Evolutionary conservation across 805 yeast genomes (phyloP).

Genomic region (Yamadazyma philogaea): DNA sequence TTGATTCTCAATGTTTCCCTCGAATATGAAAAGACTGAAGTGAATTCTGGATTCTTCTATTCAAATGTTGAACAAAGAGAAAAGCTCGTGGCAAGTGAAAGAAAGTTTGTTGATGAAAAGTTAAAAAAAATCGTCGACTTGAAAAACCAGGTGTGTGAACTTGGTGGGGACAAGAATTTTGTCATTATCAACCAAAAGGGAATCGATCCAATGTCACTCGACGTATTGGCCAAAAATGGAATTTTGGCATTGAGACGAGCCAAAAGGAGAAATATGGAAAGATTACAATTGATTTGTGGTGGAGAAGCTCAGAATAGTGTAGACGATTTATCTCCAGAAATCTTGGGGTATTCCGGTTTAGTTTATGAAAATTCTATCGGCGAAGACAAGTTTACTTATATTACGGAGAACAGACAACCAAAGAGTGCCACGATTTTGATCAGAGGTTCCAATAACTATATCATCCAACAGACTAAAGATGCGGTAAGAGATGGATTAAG

Average conservation of each 20-base stretch:
- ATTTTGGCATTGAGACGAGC: slow-evolving; percentile 96
- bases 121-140: slow-evolving; percentile 86
- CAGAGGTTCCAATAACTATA: slow-evolving; percentile 89
- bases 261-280: slow-evolving; percentile 98
- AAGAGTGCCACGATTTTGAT: slow-evolving; percentile 88
- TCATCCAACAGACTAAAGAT: slow-evolving; percentile 88
- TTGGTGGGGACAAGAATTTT: slow-evolving; percentile 70
- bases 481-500: slow-evolving; percentile 97
- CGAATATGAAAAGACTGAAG: slow-evolving; percentile 97
- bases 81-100: slow-evolving; percentile 86
- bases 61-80: slow-evolving; percentile 96
- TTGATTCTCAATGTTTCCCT: slow-evolving; percentile 88
- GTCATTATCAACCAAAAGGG: slow-evolving; percentile 98
- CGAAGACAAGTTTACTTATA: slow-evolving; percentile 95
- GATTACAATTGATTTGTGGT: slow-evolving; percentile 92
- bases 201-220: slow-evolving; percentile 96
- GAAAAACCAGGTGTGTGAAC: slow-evolving; percentile 86
- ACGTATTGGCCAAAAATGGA: slow-evolving; percentile 86
- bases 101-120: slow-evolving; percentile 92
- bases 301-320: slow-evolving; percentile 98
- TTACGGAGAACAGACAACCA: slow-evolving; percentile 86
- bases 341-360: slow-evolving; percentile 84
- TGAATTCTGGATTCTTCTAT: slow-evolving; percentile 92
- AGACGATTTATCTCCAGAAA: slow-evolving; percentile 77
- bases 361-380: slow-evolving; percentile 93